Evolutionary conservation across 345 rosid species (phyloP), one percentile per base, ranked within the genome.

Genomic region (Turritis glabra): DNA sequence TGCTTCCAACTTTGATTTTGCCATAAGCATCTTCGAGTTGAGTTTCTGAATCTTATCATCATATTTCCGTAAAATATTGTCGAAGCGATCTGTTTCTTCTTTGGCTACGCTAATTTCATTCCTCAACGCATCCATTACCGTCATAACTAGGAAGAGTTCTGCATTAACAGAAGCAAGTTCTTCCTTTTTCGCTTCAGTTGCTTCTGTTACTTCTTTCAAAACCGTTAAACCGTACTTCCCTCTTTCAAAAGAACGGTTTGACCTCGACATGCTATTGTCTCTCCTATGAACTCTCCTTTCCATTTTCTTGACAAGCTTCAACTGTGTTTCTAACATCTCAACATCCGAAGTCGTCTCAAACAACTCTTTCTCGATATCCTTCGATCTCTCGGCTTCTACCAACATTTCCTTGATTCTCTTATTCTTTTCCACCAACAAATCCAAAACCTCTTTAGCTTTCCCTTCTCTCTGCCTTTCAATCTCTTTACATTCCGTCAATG

Each of bases 71-170:
- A 83, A 88, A 1, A 74, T 54, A 61, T 71, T 81, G 76, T 77
- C 71, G 15, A 84, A 29, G 54, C 69, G 71, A 27, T 66, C 52
- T 40, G 82, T 84, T 79, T 89, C 96, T 57, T 84, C 83, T 8
- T 30, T 74, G 10, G 80, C 84, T 66, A 74, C 82, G 58, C 15
- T 77, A 62, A 86, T 74, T 67, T 93, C 93, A 30, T 72, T 79
- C 76, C 97, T 82, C 70, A 86, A 79, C 26, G 70, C 48, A 77
- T 93, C 96, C 90, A 93, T 88, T 1, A 88, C 83, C 12, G 74
- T 19, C 90, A 89, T 85, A 77, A 89, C 81, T 64, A 69, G 84
- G 71, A 85, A 87, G 27, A 89, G 86, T 33, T 88, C 90, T 48
- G 82, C 86, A 67, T 71, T 84, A 37, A 84, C 64, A 11, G 80